Percentiles rank a stretch among this genome's conserved stretches.
Evolutionary conservation across 2,329 filamentous ascomycete species (phyloP).

Genomic region (Sporothrix curviconia): DNA sequence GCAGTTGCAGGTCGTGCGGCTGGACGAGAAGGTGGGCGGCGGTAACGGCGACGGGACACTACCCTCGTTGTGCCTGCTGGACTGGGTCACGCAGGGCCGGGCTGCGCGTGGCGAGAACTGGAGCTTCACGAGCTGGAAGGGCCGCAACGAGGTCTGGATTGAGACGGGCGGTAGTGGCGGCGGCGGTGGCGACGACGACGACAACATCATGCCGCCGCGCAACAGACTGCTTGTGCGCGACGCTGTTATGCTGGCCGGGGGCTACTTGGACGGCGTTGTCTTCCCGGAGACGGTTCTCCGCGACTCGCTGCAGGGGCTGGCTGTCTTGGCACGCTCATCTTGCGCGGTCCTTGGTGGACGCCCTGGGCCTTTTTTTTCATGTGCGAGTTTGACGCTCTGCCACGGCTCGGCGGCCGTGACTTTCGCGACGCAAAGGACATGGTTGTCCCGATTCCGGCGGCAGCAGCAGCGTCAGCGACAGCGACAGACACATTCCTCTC

Average conservation of each 20-base stretch:
- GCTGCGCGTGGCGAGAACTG: conserved; percentile 81
- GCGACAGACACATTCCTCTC: too few species aligned
- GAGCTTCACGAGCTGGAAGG: conserved; percentile 72
- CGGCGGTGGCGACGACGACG: conserved; percentile 18
- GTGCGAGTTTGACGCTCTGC: conserved; percentile 67
- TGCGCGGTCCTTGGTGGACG: conserved; percentile 66
- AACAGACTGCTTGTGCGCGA: conserved; percentile 74
- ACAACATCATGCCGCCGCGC: conserved; percentile 18
- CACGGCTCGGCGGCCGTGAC: conserved; percentile 75
- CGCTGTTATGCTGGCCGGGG: conserved; percentile 57
- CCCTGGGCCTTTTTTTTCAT: conserved; percentile 69
- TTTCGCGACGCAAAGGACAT: conserved; percentile 49
- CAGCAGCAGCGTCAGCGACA: too few species aligned
- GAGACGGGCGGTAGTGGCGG: conserved; percentile 18
- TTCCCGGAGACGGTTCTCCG: conserved; percentile 32
- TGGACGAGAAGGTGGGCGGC: conserved; percentile 41
- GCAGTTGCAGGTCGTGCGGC: conserved; percentile 72
- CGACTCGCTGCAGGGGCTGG: conserved; percentile 65
- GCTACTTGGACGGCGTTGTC: conserved; percentile 26
- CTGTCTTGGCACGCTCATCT: conserved; percentile 77
- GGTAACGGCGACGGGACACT: not conserved
- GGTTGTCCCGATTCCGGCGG: too few species aligned
- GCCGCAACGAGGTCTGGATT: conserved; percentile 80
- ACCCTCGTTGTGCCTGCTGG: conserved; percentile 67
- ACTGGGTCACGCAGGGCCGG: conserved; percentile 91